Conservation (phyloP, 2,329 filamentous ascomycete genomes). For the Diaporthe vaccinii region DNA sequence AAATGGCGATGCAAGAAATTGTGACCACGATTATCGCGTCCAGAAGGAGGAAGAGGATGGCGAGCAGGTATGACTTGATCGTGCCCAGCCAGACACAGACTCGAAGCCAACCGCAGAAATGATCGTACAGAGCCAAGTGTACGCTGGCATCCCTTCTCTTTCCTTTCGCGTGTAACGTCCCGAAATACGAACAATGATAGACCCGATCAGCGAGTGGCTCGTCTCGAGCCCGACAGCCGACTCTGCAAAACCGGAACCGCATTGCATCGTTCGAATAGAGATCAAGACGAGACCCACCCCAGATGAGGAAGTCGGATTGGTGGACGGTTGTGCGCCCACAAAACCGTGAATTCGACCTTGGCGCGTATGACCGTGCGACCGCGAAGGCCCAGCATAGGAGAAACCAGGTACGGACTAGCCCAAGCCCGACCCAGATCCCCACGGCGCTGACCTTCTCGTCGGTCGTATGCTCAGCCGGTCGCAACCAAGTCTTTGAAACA, state of each 20-base stretch:
- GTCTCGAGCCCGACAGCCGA: constrained; percentile 22
- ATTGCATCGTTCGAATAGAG: background rate
- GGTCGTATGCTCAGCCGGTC: background rate
- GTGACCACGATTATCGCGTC: constrained; percentile 30
- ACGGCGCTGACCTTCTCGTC: constrained; percentile 1
- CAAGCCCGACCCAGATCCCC: constrained; percentile 25
- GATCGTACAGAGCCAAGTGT: constrained; percentile 36
- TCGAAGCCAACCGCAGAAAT: constrained; percentile 34
- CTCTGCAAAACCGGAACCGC: constrained; percentile 26
- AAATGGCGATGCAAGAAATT: constrained; percentile 23
- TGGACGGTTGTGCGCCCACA: constrained; percentile 24
- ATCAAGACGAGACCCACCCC: background rate
- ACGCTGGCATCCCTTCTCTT: constrained; percentile 7
- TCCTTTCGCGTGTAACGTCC: background rate
- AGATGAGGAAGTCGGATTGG: constrained; percentile 32
- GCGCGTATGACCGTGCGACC: constrained; percentile 12
- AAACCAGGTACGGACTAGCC: constrained; percentile 27
- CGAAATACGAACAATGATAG: constrained; percentile 33
- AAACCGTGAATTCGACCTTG: constrained; percentile 1
- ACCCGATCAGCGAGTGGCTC: constrained; percentile 37
- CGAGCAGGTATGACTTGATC: constrained; percentile 36
- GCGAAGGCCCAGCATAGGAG: constrained; percentile 29
- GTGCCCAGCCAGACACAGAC: constrained; percentile 35
- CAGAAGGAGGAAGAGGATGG: constrained; percentile 31
- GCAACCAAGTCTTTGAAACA: background rate